These are phyloP conservation scores for Fusarium zealandicum DNA, from an alignment of 2,329 filamentous ascomycete species.

Conservation along the genomic window DNA sequence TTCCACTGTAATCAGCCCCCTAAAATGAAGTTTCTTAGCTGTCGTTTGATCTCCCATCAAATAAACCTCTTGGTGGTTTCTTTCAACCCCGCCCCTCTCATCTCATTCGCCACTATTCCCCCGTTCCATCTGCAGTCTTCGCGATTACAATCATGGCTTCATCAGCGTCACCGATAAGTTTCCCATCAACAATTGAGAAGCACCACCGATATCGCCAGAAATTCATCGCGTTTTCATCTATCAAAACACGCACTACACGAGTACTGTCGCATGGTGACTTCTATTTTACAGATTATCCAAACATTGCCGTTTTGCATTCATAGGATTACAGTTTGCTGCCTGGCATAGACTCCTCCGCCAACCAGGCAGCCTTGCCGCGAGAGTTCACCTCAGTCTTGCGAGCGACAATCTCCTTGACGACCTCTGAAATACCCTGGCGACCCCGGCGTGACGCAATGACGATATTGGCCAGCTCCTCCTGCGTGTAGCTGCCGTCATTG, in stretches of 20 bases:
- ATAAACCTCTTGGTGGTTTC: constrained; percentile 36
- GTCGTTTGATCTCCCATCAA: constrained; percentile 19
- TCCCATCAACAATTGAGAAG: constrained; percentile 7
- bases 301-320: constrained; percentile 9
- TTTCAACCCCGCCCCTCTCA: constrained; percentile 24
- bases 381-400: constrained; percentile 64
- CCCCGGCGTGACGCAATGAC: constrained; percentile 66
- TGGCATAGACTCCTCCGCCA: constrained; percentile 39
- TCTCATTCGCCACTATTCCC: constrained; percentile 30
- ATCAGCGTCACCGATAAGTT: constrained; percentile 14
- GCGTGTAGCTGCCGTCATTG: constrained; percentile 48
- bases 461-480: constrained; percentile 66
- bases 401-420: constrained; percentile 72
- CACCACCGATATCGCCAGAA: constrained; percentile 12
- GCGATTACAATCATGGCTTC: constrained; percentile 9
- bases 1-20: constrained; percentile 3
- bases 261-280: constrained; percentile 28
- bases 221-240: constrained; percentile 35
- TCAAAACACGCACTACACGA: constrained; percentile 37
- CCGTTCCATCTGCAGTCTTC: constrained; percentile 3
- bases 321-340: constrained; percentile 45
- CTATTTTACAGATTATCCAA: constrained; percentile 40
- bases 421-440: constrained; percentile 73
- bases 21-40: constrained; percentile 34
- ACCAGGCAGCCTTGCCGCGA: constrained; percentile 54